Base-by-base conservation (phyloP, 805 yeast species). In the Helenozyma baotianmanensis region DNA sequence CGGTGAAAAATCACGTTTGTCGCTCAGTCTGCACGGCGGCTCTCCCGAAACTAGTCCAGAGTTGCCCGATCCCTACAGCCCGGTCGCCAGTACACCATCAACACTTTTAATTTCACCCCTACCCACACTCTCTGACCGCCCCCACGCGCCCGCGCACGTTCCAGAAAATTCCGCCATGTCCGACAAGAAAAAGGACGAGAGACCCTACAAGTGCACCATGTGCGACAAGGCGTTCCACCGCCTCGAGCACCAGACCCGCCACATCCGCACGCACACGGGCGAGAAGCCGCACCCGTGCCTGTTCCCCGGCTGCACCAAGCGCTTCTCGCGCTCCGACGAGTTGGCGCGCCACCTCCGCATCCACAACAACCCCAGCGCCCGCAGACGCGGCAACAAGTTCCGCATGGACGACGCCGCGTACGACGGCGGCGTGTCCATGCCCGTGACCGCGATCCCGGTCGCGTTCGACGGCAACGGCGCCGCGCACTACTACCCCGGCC, bases 261-360 rank as follows among this genome's bases (percentile, higher is more conserved):
- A 87, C 56, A 82, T 88, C 46, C 69, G 96, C 37, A 87, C 95
- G 8, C 96, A 87, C 61, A 87, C 96, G 1, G 96, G 96, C 30
- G 95, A 87, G 56, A 84, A 86, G 55, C 95, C 96, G 2, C 92
- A 84, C 53, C 79, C 77, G 30, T 87, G 96, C 59, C 73, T 78
- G 13, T 86, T 74, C 47, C 88, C 92, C 1, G 85, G 85, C n/a
- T 87, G 96, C 60, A 58, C 77, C 33, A 86, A 88, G 58, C 70
- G 82, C 42, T 87, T 87, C 53, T 74, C 83, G 37, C 72, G 96
- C 42, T 71, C 80, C 17, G 96, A 88, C 60, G 96, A 87, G 61
- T 70, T 87, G 36, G 87, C 95, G 10, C 69, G 96, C 45, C 96
- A 87, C 60, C 68, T 82, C 30, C 66, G 95, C 42, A 88, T 83